Base-by-base conservation (phyloP, 345 rosid species). In the Bruguiera gymnorhiza region DNA sequence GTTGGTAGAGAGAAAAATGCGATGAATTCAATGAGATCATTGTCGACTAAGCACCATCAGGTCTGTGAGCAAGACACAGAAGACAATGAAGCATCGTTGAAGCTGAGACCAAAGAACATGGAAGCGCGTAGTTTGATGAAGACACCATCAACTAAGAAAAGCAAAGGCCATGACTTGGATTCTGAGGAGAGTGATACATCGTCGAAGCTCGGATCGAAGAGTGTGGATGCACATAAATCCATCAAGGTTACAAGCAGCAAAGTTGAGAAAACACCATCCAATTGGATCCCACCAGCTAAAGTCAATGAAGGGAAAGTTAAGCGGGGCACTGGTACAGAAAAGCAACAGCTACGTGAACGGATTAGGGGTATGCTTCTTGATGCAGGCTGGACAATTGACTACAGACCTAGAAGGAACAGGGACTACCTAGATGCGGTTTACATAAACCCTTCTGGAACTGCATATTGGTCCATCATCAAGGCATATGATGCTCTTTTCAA, bases 261-360 rank as follows among this genome's bases (percentile, higher is more conserved):
- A 63, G 83, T 74, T 75, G 89, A 77, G 60, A 83, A 73, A 72
- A 70, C 71, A 15, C 82, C 83, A 55, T 76, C 66, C 66, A 89
- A 73, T 73, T 80, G 77, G 68, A 71, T 68, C 27, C 78, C 73
- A 46, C 74, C 78, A 13, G 57, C 76, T 18, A 75, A 62, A 77
- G 65, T 11, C 65, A 84, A 77, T 70, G 91, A 87, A 54, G 89
- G 84, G 34, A 89, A 82, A 79, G 76, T 70, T 72, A 91, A 73
- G 86, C 96, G 95, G 50, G 96, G 97, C 63, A 78, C 88, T 63
- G 96, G 98, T 72, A 94, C 98, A 11, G 95, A 89, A 76, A 94
- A 94, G 73, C 98, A 94, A 78, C 89, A 88, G 69, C 76, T 94
- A 70, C 96, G 97, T 9, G 98, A 94, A 79, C 76, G 78, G 43